Evolutionary conservation across 2,329 filamentous ascomycete genomes (phyloP), one percentile per base, ranked within the genome.

Genomic region (Sclerotiophoma versabilis): DNA sequence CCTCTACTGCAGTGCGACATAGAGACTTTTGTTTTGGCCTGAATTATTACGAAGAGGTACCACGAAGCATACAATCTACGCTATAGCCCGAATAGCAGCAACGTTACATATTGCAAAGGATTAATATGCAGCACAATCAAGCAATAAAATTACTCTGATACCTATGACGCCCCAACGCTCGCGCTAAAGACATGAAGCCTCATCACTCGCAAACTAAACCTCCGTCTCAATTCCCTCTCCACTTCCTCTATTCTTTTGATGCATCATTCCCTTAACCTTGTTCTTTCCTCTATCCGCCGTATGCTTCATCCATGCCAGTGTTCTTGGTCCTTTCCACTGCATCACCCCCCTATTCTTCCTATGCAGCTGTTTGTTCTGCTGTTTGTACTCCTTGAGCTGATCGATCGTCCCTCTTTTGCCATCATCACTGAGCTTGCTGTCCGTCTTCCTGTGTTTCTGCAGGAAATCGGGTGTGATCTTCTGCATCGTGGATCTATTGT

Each of bases 201-300:
- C 2, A 17, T 22, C n/a, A 32, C 15, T 14, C 8, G 2, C 1
- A 12, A 15, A 8, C 45, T 73, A 90, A 32, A 87, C 86, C 75
- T 91, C 88, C 15, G 87, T 90, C 79, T 91, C 88, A 61, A 90
- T 79, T 1, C 83, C 85, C 0, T 84, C 86, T 9, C 75, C 71
- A 26, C 82, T 80, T 64, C 59, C 63, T 45, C 68, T 83, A 15
- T 85, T 82, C 46, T 80, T 75, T 68, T 89, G 85, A 43, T 85
- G 79, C 60, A 90, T 85, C 17, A 80, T 30, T 3, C 75, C 71
- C 32, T 69, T 68, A 3, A 82, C 65, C 56, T 76, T 75, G 37
- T 76, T 72, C 62, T 79, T 79, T 4, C 83, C 76, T 23, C 80
- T 75, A 55, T 81, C 79, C 1, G 85, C 80, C 49, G 85, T 84